Evolutionary conservation across 495 filamentous ascomycete genomes (phyloP), one percentile per base, ranked within the genome.

Genomic region (Pyronema omphalodes): DNA sequence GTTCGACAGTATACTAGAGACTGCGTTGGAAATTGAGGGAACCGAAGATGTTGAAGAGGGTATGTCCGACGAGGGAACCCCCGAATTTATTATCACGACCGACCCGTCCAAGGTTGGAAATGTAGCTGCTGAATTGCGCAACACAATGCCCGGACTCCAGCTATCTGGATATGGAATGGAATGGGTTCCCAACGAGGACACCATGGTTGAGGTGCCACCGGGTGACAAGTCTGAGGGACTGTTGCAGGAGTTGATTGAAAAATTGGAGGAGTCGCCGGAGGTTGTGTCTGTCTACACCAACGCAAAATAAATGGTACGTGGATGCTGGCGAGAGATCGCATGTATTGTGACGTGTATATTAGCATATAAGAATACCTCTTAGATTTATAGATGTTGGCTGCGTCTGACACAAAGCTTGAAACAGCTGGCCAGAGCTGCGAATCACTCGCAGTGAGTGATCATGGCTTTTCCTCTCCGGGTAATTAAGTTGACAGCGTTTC

Each of bases 171-270:
- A 76, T 33, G 84, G 88, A 45, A 91, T 96, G 34, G 73, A 93
- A 45, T 95, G 86, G 86, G 76, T 81, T 53, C 76, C 88, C 0
- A 93, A 87, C 52, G 73, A 76, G 52, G 89, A 95, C 49, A 87
- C 82, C 0, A 74, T 76, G 67, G 78, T 84, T 12, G 66, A 68
- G 4, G 56, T 83, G 40, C 70, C 74, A 37, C 63, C 70, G 34
- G 61, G 55, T 9, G 58, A 56, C 3, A 72, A 78, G 54, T 68
- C 71, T 41, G 70, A 78, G 6, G 60, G 66, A 43, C 67, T 70
- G 0, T 71, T 85, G 23, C 65, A 76, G 35, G 74, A 73, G 33
- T 67, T 82, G 54, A 68, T 82, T 15, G 64, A 72, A 29, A 57
- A 53, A 40, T 15, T 65, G 7, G 62, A 59, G 39, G 62, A 55